phyloP scores from a whole-genome alignment of 2,329 filamentous ascomycete species.

The Monascus ruber region DNA sequence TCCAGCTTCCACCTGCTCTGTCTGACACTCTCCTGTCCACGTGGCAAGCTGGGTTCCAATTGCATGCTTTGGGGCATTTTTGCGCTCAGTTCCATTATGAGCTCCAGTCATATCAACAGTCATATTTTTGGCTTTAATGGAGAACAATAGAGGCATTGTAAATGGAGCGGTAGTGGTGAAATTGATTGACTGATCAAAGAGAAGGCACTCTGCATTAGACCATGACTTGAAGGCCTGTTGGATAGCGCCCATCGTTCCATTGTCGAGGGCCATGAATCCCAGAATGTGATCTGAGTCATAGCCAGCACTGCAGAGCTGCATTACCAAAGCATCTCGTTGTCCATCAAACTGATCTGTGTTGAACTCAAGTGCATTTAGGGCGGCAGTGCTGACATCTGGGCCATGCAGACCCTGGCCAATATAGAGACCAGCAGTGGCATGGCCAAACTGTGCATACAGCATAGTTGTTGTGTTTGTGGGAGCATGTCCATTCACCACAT shows the following conservation, averaged over 20 bases:
- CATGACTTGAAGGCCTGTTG: too few relatives aligned
- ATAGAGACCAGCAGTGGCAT: conserved; percentile 23
- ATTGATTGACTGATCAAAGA: conserved; percentile 1
- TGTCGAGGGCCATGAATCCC: conserved; percentile 22
- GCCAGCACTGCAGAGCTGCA: conserved; percentile 25
- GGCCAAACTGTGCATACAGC: conserved; percentile 19
- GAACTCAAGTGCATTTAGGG: conserved; percentile 17
- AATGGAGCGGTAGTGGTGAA: too few relatives aligned
- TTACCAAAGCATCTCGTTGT: conserved; percentile 18
- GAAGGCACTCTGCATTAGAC: conserved; percentile 4
- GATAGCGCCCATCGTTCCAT: conserved; percentile 19
- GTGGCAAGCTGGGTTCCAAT: too few relatives aligned
- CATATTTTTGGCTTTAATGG: too few relatives aligned
- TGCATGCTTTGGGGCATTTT: too few relatives aligned
- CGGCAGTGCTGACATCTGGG: conserved; percentile 11
- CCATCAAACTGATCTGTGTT: conserved; percentile 11
- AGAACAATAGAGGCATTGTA: too few relatives aligned
- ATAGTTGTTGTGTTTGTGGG: conserved; percentile 11
- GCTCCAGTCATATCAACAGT: too few relatives aligned
- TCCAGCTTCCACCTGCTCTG: too few relatives aligned
- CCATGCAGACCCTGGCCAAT: conserved; percentile 19
- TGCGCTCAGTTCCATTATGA: too few relatives aligned
- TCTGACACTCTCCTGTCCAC: too few relatives aligned
- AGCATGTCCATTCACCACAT: conserved; percentile 14
- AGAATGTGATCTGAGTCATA: conserved; percentile 23